phyloP scores from a whole-genome alignment of 1,284 basidiomycete species.

The Paramarasmius palmivorus region DNA sequence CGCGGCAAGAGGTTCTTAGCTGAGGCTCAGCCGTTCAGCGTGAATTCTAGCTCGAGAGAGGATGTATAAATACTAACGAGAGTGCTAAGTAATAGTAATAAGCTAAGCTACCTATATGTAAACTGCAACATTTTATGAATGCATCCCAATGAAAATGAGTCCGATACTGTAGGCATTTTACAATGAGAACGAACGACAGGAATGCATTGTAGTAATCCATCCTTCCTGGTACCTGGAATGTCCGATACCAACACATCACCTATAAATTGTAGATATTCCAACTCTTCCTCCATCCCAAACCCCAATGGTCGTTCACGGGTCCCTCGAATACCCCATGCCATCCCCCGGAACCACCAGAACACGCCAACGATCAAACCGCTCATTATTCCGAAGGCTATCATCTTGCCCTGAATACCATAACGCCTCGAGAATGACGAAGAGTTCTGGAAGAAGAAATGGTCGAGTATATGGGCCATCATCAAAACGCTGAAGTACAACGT shows the following conservation, averaged over 20 bases:
- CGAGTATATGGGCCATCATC: conserved; percentile 88
- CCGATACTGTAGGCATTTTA: no score
- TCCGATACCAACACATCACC: background rate
- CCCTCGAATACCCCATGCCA: conserved; percentile 91
- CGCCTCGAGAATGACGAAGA: background rate
- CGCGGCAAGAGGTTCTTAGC: no score
- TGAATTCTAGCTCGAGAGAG: no score
- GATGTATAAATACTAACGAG: no score
- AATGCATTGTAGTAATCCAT: no score
- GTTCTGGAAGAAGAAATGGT: conserved; percentile 83
- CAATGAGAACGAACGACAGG: no score
- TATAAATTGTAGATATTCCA: conserved; percentile 42
- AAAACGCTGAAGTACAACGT: conserved; percentile 95
- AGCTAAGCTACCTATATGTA: no score
- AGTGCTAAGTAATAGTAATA: no score
- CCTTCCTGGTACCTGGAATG: background rate
- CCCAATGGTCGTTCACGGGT: conserved; percentile 77
- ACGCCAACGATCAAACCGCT: conserved; percentile 65
- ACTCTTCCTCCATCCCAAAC: conserved; percentile 76
- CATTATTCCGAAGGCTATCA: conserved; percentile 67
- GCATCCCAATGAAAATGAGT: no score
- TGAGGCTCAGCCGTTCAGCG: no score
- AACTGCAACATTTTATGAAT: no score
- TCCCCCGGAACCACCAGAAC: conserved; percentile 94
- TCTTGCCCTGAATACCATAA: conserved; percentile 51